These are phyloP conservation scores for Penicillium hesseltinei DNA, from an alignment of 2,329 filamentous ascomycete genomes.

Conservation along the genomic window DNA sequence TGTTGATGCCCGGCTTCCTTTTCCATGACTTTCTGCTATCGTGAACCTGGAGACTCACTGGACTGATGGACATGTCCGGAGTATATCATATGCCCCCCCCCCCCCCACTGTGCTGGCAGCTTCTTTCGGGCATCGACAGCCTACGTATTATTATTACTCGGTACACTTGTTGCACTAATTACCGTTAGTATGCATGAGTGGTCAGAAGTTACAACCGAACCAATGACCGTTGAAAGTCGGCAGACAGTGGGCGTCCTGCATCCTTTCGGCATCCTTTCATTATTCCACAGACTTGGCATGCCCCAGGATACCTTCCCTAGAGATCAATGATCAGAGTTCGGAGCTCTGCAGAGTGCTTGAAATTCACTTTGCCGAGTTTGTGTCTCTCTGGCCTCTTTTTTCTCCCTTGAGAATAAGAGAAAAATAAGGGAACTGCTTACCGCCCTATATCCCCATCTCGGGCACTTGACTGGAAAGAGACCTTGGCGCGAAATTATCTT, in stretches of 20 bases:
- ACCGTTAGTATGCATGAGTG: background rate
- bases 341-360: background rate
- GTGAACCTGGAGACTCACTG: background rate
- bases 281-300: conserved; percentile 3
- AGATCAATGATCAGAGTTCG: background rate
- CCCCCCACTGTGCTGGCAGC: background rate
- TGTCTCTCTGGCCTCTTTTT: background rate
- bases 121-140: conserved; percentile 1
- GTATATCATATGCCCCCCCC: background rate
- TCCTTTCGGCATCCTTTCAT: conserved; percentile 2
- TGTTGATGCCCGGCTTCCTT: background rate
- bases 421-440: background rate
- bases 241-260: background rate
- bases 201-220: conserved; percentile 13
- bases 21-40: background rate
- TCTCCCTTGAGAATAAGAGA: background rate
- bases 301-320: background rate
- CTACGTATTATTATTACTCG: background rate
- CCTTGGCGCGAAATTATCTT: conserved; percentile 11
- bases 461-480: conserved; percentile 18
- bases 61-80: background rate
- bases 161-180: background rate
- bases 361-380: background rate
- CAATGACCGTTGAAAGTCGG: conserved; percentile 11
- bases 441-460: conserved; percentile 7